A percentile compares a stretch with the other conserved stretches of the same genome.
Conservation (phyloP, 495 filamentous ascomycete genomes). For the Penicillium macrosclerotiorum region DNA sequence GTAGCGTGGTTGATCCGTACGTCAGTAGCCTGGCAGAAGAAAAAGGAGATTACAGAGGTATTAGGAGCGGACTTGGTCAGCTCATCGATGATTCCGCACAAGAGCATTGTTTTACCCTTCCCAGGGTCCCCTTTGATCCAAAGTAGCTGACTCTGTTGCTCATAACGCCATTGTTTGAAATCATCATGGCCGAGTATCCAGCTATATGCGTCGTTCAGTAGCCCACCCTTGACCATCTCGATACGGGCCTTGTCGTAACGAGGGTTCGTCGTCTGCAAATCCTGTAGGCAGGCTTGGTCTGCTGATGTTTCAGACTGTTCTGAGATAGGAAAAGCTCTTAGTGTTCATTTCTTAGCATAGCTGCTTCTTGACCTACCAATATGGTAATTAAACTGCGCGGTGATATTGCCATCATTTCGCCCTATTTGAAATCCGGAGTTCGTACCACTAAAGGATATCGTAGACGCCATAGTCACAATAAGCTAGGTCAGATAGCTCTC, state of each 20-base stretch:
- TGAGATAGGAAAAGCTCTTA: background rate
- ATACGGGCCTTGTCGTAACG: slow-evolving; percentile 34
- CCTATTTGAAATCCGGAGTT: background rate
- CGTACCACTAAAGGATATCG: too few relatives aligned
- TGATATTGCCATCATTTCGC: background rate
- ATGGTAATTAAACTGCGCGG: background rate
- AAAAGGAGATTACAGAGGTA: slow-evolving; percentile 33
- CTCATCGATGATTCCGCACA: slow-evolving; percentile 42
- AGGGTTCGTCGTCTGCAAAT: slow-evolving; percentile 32
- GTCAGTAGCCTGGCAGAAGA: slow-evolving; percentile 47
- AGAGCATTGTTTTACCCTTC: slow-evolving; percentile 40
- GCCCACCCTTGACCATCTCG: slow-evolving; percentile 23
- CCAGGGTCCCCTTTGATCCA: slow-evolving; percentile 30
- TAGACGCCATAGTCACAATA: too few relatives aligned
- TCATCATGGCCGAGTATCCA: slow-evolving; percentile 41
- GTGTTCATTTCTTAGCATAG: background rate
- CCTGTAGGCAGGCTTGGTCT: slow-evolving; percentile 5
- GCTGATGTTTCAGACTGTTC: slow-evolving; percentile 5
- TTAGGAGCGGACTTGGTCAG: slow-evolving; percentile 12
- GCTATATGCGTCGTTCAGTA: slow-evolving; percentile 38
- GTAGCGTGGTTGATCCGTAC: slow-evolving; percentile 35
- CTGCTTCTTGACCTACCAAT: background rate
- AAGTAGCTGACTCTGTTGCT: slow-evolving; percentile 3
- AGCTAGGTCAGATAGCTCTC: too few relatives aligned
- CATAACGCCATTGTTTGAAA: slow-evolving; percentile 27